phyloP scores from a whole-genome alignment of 2,329 filamentous ascomycete genomes.

The Sclerotinia glacialis region DNA sequence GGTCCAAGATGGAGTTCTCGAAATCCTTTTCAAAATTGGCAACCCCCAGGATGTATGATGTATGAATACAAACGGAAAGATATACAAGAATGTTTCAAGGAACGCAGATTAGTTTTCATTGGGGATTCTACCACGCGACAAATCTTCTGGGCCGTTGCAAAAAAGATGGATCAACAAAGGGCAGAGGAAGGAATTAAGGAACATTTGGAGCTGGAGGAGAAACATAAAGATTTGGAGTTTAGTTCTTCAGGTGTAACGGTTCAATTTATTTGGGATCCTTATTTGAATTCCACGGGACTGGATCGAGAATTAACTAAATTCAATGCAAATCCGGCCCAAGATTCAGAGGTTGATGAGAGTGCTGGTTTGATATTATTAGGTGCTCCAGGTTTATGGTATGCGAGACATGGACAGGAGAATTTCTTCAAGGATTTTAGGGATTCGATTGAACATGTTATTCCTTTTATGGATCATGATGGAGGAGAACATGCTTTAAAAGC shows the following conservation, averaged over 20 bases:
- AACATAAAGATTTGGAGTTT: constrained; percentile 48
- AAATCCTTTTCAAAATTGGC: constrained; percentile 50
- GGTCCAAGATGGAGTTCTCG: constrained; percentile 34
- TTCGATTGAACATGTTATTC: constrained; percentile 47
- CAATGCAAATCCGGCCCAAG: constrained; percentile 30
- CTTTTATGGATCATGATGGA: constrained; percentile 40
- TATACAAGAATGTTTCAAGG: constrained; percentile 51
- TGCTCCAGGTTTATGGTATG: constrained; percentile 54
- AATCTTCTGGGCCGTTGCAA: constrained; percentile 57
- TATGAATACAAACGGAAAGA: constrained; percentile 53
- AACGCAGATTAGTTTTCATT: constrained; percentile 54
- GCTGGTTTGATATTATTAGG: constrained; percentile 52
- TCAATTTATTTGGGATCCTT: constrained; percentile 63
- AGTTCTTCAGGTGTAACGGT: constrained; percentile 47
- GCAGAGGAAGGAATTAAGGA: constrained; percentile 41
- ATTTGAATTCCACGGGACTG: constrained; percentile 51
- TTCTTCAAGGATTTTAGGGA: constrained; percentile 47
- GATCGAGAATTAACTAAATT: constrained; percentile 44
- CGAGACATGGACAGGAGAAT: constrained; percentile 48
- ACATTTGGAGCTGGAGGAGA: constrained; percentile 40
- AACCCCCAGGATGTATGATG: constrained; percentile 58
- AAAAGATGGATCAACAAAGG: constrained; percentile 46
- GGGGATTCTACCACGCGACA: constrained; percentile 61
- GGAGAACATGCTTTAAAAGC: constrained; percentile 23
- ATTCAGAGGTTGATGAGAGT: constrained; percentile 31